phyloP scores from a whole-genome alignment of 192 early-diverging fungal species.

The Dissophora globulifera region DNA sequence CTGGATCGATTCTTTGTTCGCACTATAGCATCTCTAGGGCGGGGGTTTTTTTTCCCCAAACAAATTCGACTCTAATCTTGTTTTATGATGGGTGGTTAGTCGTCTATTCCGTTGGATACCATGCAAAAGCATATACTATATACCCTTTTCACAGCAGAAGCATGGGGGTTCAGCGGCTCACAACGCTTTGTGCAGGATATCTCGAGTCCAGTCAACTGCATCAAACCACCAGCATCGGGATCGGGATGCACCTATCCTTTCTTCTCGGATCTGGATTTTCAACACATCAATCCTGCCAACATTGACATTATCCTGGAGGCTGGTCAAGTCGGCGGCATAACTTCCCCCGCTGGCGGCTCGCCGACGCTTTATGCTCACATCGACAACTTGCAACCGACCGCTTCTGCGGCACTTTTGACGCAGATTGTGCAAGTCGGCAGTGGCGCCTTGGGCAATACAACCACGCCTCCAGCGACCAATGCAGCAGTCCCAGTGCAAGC shows the following conservation, averaged over 20 bases:
- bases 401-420: conserved; percentile 8
- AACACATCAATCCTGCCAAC: conserved; percentile 68
- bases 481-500: conserved; percentile 42
- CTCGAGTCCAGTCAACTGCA: conserved; percentile 63
- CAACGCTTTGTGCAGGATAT: conserved; percentile 85
- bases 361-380: conserved; percentile 56
- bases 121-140: conserved; percentile 79
- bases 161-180: conserved; percentile 84
- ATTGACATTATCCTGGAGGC: conserved; percentile 81
- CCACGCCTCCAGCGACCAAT: not conserved
- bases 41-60: too few species aligned
- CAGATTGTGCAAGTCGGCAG: conserved; percentile 27
- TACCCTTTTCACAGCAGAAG: conserved; percentile 77
- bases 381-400: conserved; percentile 37
- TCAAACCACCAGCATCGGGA: conserved; percentile 43
- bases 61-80: not conserved
- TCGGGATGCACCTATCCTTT: conserved; percentile 74
- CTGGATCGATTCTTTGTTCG: too few species aligned
- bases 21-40: too few species aligned
- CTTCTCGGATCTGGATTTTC: conserved; percentile 68
- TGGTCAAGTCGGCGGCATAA: conserved; percentile 62
- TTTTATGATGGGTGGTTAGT: conserved; percentile 30
- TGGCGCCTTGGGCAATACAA: conserved; percentile 8
- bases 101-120: conserved; percentile 47
- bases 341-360: conserved; percentile 1